Evolutionary conservation across 2,329 filamentous ascomycete species (phyloP), one percentile per base, ranked within the genome.

Genomic region (Pseudocercospora ulei): DNA sequence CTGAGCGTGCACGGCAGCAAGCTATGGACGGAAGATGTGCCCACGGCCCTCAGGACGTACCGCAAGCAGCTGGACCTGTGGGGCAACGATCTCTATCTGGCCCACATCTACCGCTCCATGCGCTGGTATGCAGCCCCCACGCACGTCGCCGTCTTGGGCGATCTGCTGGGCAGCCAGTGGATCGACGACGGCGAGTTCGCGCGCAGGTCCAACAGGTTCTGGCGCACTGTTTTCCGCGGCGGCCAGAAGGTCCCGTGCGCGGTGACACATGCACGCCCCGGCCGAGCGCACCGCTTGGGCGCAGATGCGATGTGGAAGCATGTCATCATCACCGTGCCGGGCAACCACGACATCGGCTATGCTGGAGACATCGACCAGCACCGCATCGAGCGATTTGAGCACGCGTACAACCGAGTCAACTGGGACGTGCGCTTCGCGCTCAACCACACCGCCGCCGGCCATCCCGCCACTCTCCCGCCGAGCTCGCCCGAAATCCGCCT

Each of bases 321-420:
- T 25, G 74, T 81, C 39, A 70, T 95, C 47, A 85, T 98, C 58
- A 92, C 94, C 51, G 76, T 96, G 16, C 86, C 78, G 0, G 90
- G 90, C 1, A 98, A 98, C 56, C 90, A 98, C 58, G 90, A 98
- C 60, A 79, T 98, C 55, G 90, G 90, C 20, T 98, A 98, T 59
- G 85, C 87, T 0, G 90, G 90, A 2, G 90, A 98, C 60, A 71
- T 96, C 45, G 85, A 80, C 25, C 65, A 71, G n/a, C 70, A 76
- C 45, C 76, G 86, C 3, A 69, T 95, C 38, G 68, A 75, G 17
- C 75, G 90, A 1, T 98, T 96, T 57, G 86, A 94, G 63, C 70
- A 72, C 13, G 73, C 74, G 1, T 98, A 93, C 65, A 90, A 90
- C 40, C 82, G 78, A 48, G 76, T 82, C 11, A 93, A 96, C 60